Base-by-base conservation (phyloP, 2,329 filamentous ascomycete species). In the Sporothrix humicola region DNA sequence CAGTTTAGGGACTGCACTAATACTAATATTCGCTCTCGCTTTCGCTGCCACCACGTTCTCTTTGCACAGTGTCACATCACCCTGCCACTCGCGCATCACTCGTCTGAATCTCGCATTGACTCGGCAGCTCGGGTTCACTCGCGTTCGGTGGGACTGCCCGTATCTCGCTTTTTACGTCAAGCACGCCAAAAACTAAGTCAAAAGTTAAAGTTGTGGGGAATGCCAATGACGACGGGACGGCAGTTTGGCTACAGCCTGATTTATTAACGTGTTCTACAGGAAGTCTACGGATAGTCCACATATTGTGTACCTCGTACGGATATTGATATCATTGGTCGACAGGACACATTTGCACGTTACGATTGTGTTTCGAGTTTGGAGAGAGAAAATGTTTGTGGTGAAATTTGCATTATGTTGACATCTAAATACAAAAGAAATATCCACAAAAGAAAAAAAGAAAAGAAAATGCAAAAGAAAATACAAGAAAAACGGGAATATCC, bases 361-460 rank as follows among this genome's bases (percentile, higher is more conserved):
- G 26, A 61, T 44, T 61, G 31, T 44, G 15, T 56, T 56, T 12
- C 1, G 12, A 56, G 9, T 59, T 9, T 59, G 26, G 17, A 37
- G 13, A 37, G 17, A 6, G n/a, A 3, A 59, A 8, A 26, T 26
- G 26, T n/a, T 59, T 46, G 42, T 65, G 42, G 42, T 48, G 23
- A 3, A 66, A 3, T 48, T 9, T 66, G 61, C 61, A 66, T 66
- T 66, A 7, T 10, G 37, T 46, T 20, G 26, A 66, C 61, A 13
- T 26, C 61, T 65, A 65, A 15, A 68, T 68, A 52, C 15, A 50
- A 31, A 31, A 61, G 7, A 37, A 68, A 37, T 5, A 48, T 44
- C 37, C 2, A 52, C 65, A 50, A 37, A 48, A 52, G n/a, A n/a
- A 68, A 50, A 4, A 13, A 8, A 63, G 15, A 42, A 56, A 52